Evolutionary conservation across 1,284 basidiomycete genomes (phyloP).

Genomic region (Chondrostereum purpureum): DNA sequence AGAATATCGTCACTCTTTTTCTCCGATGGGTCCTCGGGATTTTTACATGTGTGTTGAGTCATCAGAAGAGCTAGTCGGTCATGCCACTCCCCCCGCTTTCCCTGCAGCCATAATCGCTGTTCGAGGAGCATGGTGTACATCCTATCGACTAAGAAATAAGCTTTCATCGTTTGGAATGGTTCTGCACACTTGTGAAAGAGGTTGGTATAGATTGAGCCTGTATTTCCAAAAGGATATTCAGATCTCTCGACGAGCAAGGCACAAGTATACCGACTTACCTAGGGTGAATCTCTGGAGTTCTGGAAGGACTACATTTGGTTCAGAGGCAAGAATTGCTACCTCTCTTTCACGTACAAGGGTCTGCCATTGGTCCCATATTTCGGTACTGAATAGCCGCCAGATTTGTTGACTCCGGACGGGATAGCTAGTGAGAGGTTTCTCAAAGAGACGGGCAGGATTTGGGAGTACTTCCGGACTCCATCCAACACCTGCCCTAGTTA

Average conservation of each 20-base stretch:
- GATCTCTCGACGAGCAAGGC: too few species aligned
- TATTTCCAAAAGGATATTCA: background rate
- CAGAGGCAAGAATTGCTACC: too few species aligned
- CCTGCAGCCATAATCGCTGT: slow-evolving; percentile 79
- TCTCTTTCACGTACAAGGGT: too few species aligned
- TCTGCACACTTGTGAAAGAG: slow-evolving; percentile 72
- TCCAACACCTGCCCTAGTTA: too few species aligned
- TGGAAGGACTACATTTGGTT: slow-evolving; percentile 24
- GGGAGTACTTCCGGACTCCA: too few species aligned
- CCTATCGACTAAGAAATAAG: slow-evolving; percentile 63
- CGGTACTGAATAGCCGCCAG: too few species aligned
- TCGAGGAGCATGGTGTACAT: slow-evolving; percentile 68
- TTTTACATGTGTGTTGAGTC: slow-evolving; percentile 52
- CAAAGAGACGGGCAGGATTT: too few species aligned
- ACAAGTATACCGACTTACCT: slow-evolving; percentile 41
- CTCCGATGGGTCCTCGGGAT: too few species aligned
- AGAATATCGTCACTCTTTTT: slow-evolving; percentile 23
- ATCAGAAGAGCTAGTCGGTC: slow-evolving; percentile 81
- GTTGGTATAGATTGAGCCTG: slow-evolving; percentile 80
- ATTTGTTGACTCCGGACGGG: too few species aligned
- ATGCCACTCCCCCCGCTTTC: slow-evolving; percentile 85
- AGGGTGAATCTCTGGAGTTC: slow-evolving; percentile 77
- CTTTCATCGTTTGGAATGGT: slow-evolving; percentile 63
- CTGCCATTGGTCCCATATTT: too few species aligned
- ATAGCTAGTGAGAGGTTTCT: too few species aligned